Evolutionary conservation across 805 yeast genomes (phyloP).

Genomic region (Saturnispora mendoncae): DNA sequence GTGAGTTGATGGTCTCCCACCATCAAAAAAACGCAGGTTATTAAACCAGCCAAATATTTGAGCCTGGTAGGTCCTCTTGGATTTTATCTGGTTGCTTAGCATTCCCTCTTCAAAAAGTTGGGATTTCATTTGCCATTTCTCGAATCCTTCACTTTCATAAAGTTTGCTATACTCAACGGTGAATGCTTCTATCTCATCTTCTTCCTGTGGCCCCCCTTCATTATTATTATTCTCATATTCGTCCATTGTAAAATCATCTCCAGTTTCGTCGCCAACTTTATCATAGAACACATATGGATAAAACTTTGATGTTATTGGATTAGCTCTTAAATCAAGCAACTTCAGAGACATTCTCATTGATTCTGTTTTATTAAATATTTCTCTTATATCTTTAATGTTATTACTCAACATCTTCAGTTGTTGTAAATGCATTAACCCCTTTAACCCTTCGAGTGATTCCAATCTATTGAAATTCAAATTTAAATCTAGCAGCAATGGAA

Average conservation of each 20-base stretch:
- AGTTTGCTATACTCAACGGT: slow-evolving; percentile 38
- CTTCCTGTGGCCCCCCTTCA: slow-evolving; percentile 31
- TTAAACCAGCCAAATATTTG: slow-evolving; percentile 23
- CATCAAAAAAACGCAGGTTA: slow-evolving; percentile 23
- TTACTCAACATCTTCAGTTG: slow-evolving; percentile 40
- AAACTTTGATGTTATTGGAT: slow-evolving; percentile 37
- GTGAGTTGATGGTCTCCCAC: slow-evolving; percentile 3
- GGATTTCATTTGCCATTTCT: slow-evolving; percentile 32
- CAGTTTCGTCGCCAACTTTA: slow-evolving; percentile 2
- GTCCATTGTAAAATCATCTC: slow-evolving; percentile 10
- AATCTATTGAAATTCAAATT: slow-evolving; percentile 44
- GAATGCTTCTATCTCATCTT: slow-evolving; percentile 46
- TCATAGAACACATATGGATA: slow-evolving; percentile 49
- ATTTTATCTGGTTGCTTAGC: not conserved
- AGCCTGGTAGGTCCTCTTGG: slow-evolving; percentile 15
- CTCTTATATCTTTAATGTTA: slow-evolving; percentile 28
- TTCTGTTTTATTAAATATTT: slow-evolving; percentile 28
- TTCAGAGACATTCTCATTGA: slow-evolving; percentile 28
- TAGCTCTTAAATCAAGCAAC: slow-evolving; percentile 40
- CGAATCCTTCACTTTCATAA: slow-evolving; percentile 24
- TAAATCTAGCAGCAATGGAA: slow-evolving; percentile 40
- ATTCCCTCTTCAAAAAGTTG: not conserved
- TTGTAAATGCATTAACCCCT: slow-evolving; percentile 29
- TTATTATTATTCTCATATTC: too few relatives aligned
- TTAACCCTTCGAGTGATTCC: slow-evolving; percentile 28